phyloP scores from a whole-genome alignment of 2,329 filamentous ascomycete species.

The Fusarium miscanthi region DNA sequence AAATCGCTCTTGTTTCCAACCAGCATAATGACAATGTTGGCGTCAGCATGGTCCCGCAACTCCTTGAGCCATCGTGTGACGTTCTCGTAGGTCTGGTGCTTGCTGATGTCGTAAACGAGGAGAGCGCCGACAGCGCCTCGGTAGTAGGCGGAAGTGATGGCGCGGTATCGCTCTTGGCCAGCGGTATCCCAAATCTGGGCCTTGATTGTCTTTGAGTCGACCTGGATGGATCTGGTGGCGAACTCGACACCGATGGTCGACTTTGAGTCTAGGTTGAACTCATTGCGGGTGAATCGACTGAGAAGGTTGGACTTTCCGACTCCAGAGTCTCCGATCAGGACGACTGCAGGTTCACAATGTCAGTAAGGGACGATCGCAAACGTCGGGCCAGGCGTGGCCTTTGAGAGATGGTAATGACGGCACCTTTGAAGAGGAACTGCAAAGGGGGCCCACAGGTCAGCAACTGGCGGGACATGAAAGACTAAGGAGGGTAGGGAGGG shows the following conservation, averaged over 20 bases:
- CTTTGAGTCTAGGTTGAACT: slow-evolving; percentile 99
- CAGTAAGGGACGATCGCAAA: slow-evolving; percentile 44
- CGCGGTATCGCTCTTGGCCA: slow-evolving; percentile 97
- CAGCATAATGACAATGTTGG: slow-evolving; percentile 99
- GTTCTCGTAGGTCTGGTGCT: slow-evolving; percentile 99
- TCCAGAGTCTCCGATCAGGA: slow-evolving; percentile 98
- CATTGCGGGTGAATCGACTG: slow-evolving; percentile 99
- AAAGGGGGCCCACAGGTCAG: slow-evolving; percentile 49
- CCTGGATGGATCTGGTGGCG: slow-evolving; percentile 97
- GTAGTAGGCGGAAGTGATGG: slow-evolving; percentile 99
- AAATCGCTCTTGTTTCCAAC: slow-evolving; percentile 99
- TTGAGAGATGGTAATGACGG: slow-evolving; percentile 41
- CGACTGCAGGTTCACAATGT: slow-evolving; percentile 69
- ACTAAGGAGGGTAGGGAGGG: slow-evolving; percentile 22
- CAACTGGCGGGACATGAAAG: slow-evolving; percentile 42
- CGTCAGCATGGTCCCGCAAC: slow-evolving; percentile 95
- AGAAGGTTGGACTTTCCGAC: slow-evolving; percentile 99
- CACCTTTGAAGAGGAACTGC: slow-evolving; percentile 99
- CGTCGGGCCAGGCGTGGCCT: slow-evolving; percentile 31
- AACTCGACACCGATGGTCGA: slow-evolving; percentile 99
- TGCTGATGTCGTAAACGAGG: slow-evolving; percentile 99
- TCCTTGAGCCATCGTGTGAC: slow-evolving; percentile 99
- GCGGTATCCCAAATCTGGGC: slow-evolving; percentile 99
- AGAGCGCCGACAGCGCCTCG: slow-evolving; percentile 96
- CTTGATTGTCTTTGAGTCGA: slow-evolving; percentile 99